Evolutionary conservation across 169 alveolate species (phyloP).

Genomic region (Plasmodium ovale): DNA sequence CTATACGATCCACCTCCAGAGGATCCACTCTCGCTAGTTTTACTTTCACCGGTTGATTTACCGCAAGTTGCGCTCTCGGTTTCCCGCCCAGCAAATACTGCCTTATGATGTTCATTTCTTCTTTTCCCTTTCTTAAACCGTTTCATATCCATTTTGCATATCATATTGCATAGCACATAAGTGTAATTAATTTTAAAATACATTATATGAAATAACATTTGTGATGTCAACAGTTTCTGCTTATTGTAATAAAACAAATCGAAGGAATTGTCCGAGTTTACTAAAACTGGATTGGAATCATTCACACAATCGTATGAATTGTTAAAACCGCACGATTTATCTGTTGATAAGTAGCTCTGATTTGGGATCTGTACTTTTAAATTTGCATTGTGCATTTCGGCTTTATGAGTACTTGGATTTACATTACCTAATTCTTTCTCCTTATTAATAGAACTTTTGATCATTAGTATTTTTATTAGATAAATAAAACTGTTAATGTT

Average conservation of each 20-base stretch:
- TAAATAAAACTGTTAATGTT: constrained; percentile 65
- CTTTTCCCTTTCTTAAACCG: background rate
- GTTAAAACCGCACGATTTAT: background rate
- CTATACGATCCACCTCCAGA: background rate
- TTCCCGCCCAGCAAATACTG: too few species aligned
- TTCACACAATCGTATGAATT: constrained; percentile 30
- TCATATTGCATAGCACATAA: constrained; percentile 47
- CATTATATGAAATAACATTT: constrained; percentile 73
- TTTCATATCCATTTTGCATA: constrained; percentile 8
- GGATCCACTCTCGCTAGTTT: background rate
- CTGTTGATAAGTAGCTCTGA: constrained; percentile 24
- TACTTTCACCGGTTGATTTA: background rate
- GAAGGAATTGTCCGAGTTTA: constrained; percentile 61
- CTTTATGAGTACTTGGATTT: background rate
- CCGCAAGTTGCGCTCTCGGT: background rate
- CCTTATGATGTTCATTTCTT: background rate
- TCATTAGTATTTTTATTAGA: constrained; percentile 56
- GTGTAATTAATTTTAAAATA: constrained; percentile 71
- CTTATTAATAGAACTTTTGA: constrained; percentile 34
- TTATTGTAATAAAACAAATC: constrained; percentile 30
- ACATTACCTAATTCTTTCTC: constrained; percentile 17
- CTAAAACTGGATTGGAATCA: constrained; percentile 60
- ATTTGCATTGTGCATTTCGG: constrained; percentile 23
- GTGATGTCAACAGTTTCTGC: constrained; percentile 38
- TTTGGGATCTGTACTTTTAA: constrained; percentile 10